Base-by-base conservation (phyloP, 2,329 filamentous ascomycete species). In the Fusarium tuaranense region DNA sequence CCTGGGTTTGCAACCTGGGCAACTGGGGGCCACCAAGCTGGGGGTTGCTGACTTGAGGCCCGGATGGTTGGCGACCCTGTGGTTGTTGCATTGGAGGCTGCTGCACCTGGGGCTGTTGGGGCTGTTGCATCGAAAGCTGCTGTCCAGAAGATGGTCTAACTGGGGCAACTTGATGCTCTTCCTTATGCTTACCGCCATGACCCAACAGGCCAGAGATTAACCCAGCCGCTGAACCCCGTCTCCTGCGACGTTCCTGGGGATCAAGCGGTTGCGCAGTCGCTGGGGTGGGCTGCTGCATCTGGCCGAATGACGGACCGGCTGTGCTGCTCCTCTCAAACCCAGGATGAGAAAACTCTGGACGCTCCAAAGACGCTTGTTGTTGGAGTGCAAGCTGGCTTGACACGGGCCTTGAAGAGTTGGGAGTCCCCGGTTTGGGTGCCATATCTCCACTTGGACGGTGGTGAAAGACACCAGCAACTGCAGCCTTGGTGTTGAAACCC, bases 401-500 rank as follows among this genome's bases (percentile, higher is more conserved):
- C 14, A 70, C 53, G 4, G 77, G 75, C 48, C 68, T 71, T 20
- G 67, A 41, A 8, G 76, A 70, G 36, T 63, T 66, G 41, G 78
- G 76, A 10, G 75, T 73, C 12, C 57, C 73, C 5, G 76, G 73
- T 48, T 77, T 75, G 14, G 59, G 67, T 20, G 39, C 64, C 22
- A 39, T 34, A 55, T 78, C 70, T 5, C 67, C 57, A 5, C 67
- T 77, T 18, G 78, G 65, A 22, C 81, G 76, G 18, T 77, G 75
- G 48, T 83, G 80, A 14, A 79, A 48, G 44, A 48, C 75, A 25
- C 76, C 75, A 16, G 78, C 71, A 22, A 82, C 75, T 8, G 80
- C 83, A 12, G 86, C 73, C 14, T 76, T 76, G 32, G 79, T 79
- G 27, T 78, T 64, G 14, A 83, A 75, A 20, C 80, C 83, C 0